Evolutionary conservation across 345 rosid genomes (phyloP), one percentile per base, ranked within the genome.

Genomic region (Dipteronia dyeriana): DNA sequence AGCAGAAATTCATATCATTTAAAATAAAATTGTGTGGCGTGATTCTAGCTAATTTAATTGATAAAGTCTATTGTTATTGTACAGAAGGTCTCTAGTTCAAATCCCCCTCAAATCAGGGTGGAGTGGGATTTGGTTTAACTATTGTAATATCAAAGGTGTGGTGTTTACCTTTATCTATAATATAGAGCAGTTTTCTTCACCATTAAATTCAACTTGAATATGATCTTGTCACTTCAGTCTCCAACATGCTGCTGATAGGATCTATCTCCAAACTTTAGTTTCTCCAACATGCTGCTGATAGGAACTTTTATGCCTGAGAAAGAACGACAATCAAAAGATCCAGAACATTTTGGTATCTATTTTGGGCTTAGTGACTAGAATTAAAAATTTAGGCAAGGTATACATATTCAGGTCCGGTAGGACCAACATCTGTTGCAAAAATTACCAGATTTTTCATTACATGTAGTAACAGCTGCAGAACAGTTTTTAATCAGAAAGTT

Each of bases 381-480:
- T 59, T 26, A 7, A 29, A 41, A 73, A 60, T 61, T 7, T 16
- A 61, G 17, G 49, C 41, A 17, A 56, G 31, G 45, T 8, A 26
- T 31, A 73, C 29, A 51, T 14, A 14, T 43, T 54, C 12, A 11
- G 29, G 16, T 57, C 13, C 54, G 4, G 74, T 16, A 51, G 19
- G 74, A 70, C 25, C 59, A 22, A 53, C 23, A 19, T 70, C 67
- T 41, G 19, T 12, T 20, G 38, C 38, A 16, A 31, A 71, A 73
- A 73, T 61, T 54, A 60, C 38, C 66, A 72, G 14, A 14, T 12
- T 59, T 59, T 34, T n/a, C 66, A 57, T 57, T 6, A 69, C 39
- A 49, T 20, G 25, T 14, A 3, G 14, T 23, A 34, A 47, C 73
- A 69, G 41, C 39, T 43, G 45, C 45, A 41, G 73, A 49, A 5